Evolutionary conservation across 1,139 yeast genomes (phyloP).

Genomic region (Suhomyces ambrosiae): DNA sequence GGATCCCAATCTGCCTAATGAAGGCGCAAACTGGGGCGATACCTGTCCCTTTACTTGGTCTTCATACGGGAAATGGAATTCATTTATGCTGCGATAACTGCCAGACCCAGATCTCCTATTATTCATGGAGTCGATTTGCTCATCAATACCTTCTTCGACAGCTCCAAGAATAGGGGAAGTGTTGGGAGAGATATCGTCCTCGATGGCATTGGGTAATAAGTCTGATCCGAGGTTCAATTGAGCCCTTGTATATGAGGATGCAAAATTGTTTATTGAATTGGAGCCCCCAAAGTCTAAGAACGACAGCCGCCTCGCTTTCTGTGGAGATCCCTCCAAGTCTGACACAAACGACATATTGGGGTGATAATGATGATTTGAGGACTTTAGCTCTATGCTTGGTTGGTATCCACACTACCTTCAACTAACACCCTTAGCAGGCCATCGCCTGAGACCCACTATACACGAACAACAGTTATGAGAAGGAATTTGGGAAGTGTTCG

Average conservation of each 20-base stretch:
- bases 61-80: conserved; percentile 11
- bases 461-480: no score
- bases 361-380: no score
- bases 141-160: conserved; percentile 6
- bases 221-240: conserved; percentile 52
- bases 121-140: not conserved
- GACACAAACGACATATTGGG: conserved; percentile 5
- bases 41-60: conserved; percentile 2
- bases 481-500: no score
- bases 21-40: not conserved
- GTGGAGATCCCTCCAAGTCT: conserved; percentile 3
- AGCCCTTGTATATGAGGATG: conserved; percentile 77
- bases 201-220: conserved; percentile 21
- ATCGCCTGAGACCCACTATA: no score
- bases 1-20: not conserved
- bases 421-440: no score
- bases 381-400: no score
- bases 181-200: conserved; percentile 28
- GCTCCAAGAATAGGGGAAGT: conserved; percentile 20
- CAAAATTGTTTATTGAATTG: conserved; percentile 75
- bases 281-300: conserved; percentile 44
- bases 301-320: conserved; percentile 14
- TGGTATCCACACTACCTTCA: no score
- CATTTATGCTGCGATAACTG: conserved; percentile 7
- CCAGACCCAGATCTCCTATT: conserved; percentile 3